A percentile compares a stretch with the other conserved stretches of the same genome.
phyloP scores from a whole-genome alignment of 305 asterid species.

The Fraxinus albicans region DNA sequence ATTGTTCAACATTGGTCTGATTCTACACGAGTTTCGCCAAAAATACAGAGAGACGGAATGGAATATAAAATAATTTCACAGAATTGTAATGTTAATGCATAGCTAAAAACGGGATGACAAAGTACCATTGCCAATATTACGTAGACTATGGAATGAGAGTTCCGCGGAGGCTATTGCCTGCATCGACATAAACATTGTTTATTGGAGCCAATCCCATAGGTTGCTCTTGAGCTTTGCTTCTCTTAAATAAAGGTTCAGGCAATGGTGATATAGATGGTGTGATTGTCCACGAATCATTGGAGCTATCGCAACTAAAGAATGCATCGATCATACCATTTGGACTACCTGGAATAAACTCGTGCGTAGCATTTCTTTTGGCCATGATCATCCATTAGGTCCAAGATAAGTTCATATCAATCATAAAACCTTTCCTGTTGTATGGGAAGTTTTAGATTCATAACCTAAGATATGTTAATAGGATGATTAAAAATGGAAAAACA shows the following conservation, averaged over 20 bases:
- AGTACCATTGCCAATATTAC: conserved; percentile 28
- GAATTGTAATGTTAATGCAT: conserved; percentile 18
- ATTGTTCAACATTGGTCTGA: conserved; percentile 16
- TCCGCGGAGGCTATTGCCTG: conserved; percentile 21
- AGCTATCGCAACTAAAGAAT: conserved; percentile 45
- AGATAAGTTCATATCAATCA: conserved; percentile 34
- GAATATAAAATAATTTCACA: conserved; percentile 23
- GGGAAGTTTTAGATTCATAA: not conserved
- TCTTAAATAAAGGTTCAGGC: conserved; percentile 38
- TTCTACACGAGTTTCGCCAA: conserved; percentile 24
- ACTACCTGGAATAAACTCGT: conserved; percentile 33
- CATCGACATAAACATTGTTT: conserved; percentile 26
- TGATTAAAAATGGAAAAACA: not conserved
- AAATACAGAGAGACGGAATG: conserved; percentile 22
- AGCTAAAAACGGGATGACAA: conserved; percentile 14
- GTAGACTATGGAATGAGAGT: conserved; percentile 19
- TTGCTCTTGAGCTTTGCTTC: conserved; percentile 39
- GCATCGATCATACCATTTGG: conserved; percentile 47
- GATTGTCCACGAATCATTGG: conserved; percentile 45
- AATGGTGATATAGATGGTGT: conserved; percentile 28
- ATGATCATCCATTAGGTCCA: conserved; percentile 27
- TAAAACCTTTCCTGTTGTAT: conserved; percentile 33
- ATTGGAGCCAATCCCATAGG: conserved; percentile 25
- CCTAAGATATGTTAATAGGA: not conserved
- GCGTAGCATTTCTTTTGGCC: conserved; percentile 10